Base-by-base conservation (phyloP, 2,329 filamentous ascomycete species). In the Ophiostoma ulmi region DNA sequence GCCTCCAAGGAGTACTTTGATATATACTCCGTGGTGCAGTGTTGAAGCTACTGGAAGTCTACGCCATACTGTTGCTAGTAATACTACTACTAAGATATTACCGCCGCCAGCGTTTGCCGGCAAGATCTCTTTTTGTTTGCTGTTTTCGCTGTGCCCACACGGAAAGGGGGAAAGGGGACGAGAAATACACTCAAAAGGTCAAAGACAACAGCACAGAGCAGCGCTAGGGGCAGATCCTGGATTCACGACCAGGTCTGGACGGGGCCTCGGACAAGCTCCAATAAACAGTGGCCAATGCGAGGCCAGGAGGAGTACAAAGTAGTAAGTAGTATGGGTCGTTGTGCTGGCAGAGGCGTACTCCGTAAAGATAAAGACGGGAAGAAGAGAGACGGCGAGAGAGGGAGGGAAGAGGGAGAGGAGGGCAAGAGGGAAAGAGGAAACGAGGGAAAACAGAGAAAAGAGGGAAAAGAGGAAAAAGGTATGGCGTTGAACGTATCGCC, bases 161-260 rank as follows among this genome's bases (percentile, higher is more conserved):
- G 39, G 22, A 70, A 67, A 65, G 63, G 64, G 64, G 67, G 55
- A 67, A 67, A 67, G 61, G 44, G n/a, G n/a, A 63, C 26, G 65
- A 22, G n/a, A 41, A 44, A 17, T 1, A 44, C 36, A 65, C 58
- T 48, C 7, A 36, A 41, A 39, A 13, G 14, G 66, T 10, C 36
- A 63, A 31, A 68, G 55, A 39, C 8, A 58, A 67, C 69, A 69
- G 70, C 70, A 71, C 70, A 64, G 70, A 67, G 70, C 67, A 71
- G 67, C 70, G 70, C 70, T 70, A 71, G 61, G 58, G 44, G 70
- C 66, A 71, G 70, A 69, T 71, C 70, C 67, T 69, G 70, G 70
- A 69, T 58, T 67, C n/a, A 63, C 22, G 58, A 35, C 58, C 58
- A 61, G 66, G 70, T 66, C 70, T 66, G n/a, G 70, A 71, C 70